Base-by-base conservation (phyloP, 768 basidiomycete species). In the Phylloporus arenicola region DNA sequence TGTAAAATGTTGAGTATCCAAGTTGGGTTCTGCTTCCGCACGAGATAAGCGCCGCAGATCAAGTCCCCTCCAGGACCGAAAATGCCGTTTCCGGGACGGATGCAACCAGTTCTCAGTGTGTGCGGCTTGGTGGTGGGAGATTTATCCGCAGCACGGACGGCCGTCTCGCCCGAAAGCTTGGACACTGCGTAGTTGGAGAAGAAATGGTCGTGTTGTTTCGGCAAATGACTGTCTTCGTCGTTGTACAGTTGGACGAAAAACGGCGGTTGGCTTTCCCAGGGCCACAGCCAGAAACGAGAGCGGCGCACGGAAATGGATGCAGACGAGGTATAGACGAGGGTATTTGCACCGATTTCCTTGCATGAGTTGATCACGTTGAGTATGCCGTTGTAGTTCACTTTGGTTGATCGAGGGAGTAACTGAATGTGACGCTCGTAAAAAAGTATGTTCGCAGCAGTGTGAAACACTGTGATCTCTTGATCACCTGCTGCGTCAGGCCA, bases 171-270 rank as follows among this genome's bases (percentile, higher is more conserved):
- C 24, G 70, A 65, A 8, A 69, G 58, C 62, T 90, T 90, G 35
- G 83, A 80, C 20, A 70, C 77, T 0, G 87, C 85, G 50, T 90
- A 90, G 62, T 89, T 90, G 12, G 87, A 89, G 67, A 87, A 88
- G 63, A 82, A 85, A 12, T 83, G 72, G 13, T 75, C 67, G 56
- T 86, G 83, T 5, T 62, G 68, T 57, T 71, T 77, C 9, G 84
- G 83, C 2, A 79, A 55, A 12, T 64, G 57, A 22, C 49, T 55
- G 42, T 86, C 81, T 50, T 83, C 79, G 59, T 88, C 87, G 47
- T 76, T 75, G 51, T 86, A 71, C 3, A 76, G 68, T 64, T 91
- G 88, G 8, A 84, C 73, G 56, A 82, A 82, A 53, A 69, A 65
- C 24, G 70, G 55, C 0, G 85, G 83, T 50, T 71, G 74, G 24